Evolutionary conservation across 306 rosid species (phyloP).

Genomic region (Gillenia trifoliata): DNA sequence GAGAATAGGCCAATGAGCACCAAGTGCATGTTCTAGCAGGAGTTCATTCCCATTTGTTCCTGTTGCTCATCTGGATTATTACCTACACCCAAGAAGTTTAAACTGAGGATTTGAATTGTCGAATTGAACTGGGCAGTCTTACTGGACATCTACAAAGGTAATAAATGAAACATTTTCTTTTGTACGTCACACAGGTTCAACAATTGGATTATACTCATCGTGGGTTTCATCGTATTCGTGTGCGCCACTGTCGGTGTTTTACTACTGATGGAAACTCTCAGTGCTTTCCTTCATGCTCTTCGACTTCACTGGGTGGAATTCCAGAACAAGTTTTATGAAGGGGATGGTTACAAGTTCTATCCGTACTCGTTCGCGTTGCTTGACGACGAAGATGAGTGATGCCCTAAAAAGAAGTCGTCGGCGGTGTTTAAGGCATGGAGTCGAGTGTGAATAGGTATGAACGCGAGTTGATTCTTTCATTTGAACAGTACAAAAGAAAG

Average conservation of each 20-base stretch:
- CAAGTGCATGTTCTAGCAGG: not conserved
- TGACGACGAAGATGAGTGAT: slow-evolving; percentile 58
- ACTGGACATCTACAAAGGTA: not conserved
- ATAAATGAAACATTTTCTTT: not conserved
- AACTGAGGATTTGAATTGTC: too few relatives aligned
- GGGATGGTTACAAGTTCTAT: slow-evolving; percentile 80
- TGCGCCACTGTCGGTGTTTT: slow-evolving; percentile 85
- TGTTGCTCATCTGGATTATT: slow-evolving; percentile 3
- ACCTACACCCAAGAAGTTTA: not conserved
- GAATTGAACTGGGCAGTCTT: not conserved
- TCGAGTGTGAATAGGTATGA: slow-evolving; percentile 47
- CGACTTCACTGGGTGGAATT: slow-evolving; percentile 99
- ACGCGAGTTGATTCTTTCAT: slow-evolving; percentile 55
- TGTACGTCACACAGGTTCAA: slow-evolving; percentile 53
- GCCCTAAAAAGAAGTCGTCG: not conserved
- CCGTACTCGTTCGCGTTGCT: slow-evolving; percentile 65
- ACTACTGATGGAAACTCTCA: slow-evolving; percentile 82
- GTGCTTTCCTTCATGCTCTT: slow-evolving; percentile 95
- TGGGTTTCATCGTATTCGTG: slow-evolving; percentile 67
- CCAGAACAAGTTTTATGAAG: slow-evolving; percentile 91
- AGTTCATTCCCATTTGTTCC: not conserved
- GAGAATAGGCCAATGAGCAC: slow-evolving; percentile 6
- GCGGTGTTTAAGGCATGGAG: slow-evolving; percentile 14
- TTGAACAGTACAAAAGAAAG: slow-evolving; percentile 29
- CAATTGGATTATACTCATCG: slow-evolving; percentile 51